phyloP scores from a whole-genome alignment of 192 early-diverging fungal species.

The Coemansia sp. region DNA sequence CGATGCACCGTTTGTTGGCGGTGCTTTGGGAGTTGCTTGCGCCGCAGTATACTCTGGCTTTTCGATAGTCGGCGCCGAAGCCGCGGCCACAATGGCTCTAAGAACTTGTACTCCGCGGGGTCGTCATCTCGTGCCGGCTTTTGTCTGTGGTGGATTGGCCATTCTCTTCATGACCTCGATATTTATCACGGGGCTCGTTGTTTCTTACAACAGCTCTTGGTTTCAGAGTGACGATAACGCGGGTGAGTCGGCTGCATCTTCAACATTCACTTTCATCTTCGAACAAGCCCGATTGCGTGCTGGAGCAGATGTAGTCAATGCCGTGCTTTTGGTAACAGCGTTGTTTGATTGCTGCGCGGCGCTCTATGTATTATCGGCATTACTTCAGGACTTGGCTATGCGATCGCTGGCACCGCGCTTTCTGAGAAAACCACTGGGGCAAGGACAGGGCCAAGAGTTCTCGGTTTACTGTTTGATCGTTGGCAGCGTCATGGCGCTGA shows the following conservation, averaged over 20 bases:
- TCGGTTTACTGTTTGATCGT: conserved; percentile 18
- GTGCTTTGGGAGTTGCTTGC: conserved; percentile 20
- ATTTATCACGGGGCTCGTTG: conserved; percentile 26
- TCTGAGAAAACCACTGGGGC: conserved; percentile 1
- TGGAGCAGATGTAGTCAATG: conserved; percentile 27
- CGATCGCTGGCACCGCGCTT: conserved; percentile 19
- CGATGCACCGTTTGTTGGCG: conserved; percentile 20
- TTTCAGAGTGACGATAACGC: not conserved
- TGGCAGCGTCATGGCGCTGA: conserved; percentile 15
- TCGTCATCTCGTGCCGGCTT: conserved; percentile 8
- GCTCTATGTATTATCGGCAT: conserved; percentile 17
- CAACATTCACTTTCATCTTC: conserved; percentile 24
- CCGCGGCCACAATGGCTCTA: conserved; percentile 16
- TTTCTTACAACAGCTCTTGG: conserved; percentile 16
- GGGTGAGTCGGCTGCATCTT: conserved; percentile 13
- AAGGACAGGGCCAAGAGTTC: conserved; percentile 1
- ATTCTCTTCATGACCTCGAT: conserved; percentile 17
- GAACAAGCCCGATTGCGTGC: conserved; percentile 16
- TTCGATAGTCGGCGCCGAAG: conserved; percentile 20
- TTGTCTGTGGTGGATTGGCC: conserved; percentile 14
- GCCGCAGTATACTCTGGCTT: conserved; percentile 28
- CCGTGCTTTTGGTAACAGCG: conserved; percentile 17
- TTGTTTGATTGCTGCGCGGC: conserved; percentile 23
- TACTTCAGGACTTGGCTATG: conserved; percentile 25
- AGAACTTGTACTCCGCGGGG: conserved; percentile 15